Conservation (phyloP, 192 early-diverging fungal species). For the Umbelopsis sp. region DNA sequence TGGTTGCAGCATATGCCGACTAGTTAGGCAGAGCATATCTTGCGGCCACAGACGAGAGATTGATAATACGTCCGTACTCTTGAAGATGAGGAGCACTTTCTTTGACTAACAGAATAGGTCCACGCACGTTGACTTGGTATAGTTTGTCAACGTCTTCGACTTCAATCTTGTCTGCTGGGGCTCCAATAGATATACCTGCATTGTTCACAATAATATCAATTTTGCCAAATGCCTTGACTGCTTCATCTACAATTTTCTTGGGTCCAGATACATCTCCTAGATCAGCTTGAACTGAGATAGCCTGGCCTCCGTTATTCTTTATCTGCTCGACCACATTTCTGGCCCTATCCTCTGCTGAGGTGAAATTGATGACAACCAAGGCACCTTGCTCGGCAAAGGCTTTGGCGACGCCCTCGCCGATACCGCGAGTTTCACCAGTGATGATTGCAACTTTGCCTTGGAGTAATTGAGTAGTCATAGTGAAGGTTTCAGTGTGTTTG, state of each 20-base stretch:
- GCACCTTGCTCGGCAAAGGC: neutral
- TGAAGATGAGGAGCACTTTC: conserved; percentile 30
- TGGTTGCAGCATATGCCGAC: conserved; percentile 17
- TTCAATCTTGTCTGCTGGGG: neutral
- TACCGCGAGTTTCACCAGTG: conserved; percentile 18
- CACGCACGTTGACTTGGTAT: neutral
- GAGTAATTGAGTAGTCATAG: neutral
- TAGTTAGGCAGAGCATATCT: neutral
- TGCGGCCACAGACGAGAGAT: conserved; percentile 29
- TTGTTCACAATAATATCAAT: conserved; percentile 47
- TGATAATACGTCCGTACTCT: conserved; percentile 42
- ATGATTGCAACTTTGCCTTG: conserved; percentile 19
- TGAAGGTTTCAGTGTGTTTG: too few relatives aligned
- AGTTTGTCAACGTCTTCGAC: neutral
- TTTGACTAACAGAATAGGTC: neutral
- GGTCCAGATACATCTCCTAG: neutral
- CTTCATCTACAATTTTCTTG: conserved; percentile 20
- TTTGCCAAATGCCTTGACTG: conserved; percentile 23
- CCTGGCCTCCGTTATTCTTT: neutral
- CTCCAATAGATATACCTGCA: conserved; percentile 33
- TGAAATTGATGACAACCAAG: conserved; percentile 16
- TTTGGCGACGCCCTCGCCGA: conserved; percentile 1
- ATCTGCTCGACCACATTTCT: neutral
- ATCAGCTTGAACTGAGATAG: conserved; percentile 15
- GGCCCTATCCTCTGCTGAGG: neutral